Evolutionary conservation across 805 yeast species (phyloP), one percentile per base, ranked within the genome.

Genomic region (Cyberlindnera saturnus): DNA sequence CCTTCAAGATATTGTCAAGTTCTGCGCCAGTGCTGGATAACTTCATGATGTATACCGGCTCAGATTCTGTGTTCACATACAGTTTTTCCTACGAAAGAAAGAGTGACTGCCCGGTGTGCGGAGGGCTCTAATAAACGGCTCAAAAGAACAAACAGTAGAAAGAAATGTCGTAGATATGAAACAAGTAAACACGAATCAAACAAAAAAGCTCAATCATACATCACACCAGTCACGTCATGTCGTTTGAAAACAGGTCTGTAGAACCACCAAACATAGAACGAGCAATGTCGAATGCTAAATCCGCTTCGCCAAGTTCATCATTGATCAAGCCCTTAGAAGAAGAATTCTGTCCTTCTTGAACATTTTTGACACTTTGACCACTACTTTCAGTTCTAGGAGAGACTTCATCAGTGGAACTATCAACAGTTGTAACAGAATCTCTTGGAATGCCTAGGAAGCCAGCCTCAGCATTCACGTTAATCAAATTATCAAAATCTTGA

Each of bases 11-110:
- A 19, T 73, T 86, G 35, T 79, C 95, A 2, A 78, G 82, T 42
- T 69, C 79, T 44, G 79, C 79, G 47, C 91, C 89, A 0, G 65
- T 66, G 15, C 63, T 86, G 51, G 75, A 79, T 46, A 90, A 88
- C 64, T 85, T 85, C 59, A 82, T 87, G 86, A 85, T 83, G 78
- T 86, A 86, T 56, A 78, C 89, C 20, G 98, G 98, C 0, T 82
- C 82, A 42, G 80, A 78, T 41, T 86, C 91, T 1, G 79, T 83
- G 4, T 86, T 82, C 62, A 79, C 86, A 1, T 85, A 82, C 49
- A 77, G 85, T 17, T 88, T 84, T 59, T 67, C 75, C 18, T 82
- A 82, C 52, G 74, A 80, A 35, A 73, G 74, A 48, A 69, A 77
- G 40, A 67, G 68, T 0, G 75, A 75, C 45, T 91, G 98, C 59